Percentiles rank a stretch among this genome's conserved stretches.
Conservation (phyloP, 2,329 filamentous ascomycete species). For the Aureobasidium leucospermi region DNA sequence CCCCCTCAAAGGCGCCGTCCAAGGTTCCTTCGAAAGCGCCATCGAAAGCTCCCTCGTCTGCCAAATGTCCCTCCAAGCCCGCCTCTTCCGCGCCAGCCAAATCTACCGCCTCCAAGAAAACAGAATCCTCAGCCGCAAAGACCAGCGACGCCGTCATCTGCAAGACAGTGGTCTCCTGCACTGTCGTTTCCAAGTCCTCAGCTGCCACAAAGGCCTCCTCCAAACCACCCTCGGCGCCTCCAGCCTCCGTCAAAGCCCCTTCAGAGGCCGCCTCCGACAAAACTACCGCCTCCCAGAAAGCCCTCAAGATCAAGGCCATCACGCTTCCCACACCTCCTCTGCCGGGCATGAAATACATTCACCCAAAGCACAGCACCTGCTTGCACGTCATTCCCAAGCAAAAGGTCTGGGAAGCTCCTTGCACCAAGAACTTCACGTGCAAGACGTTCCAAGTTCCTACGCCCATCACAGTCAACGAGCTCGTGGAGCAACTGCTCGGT, state of each 20-base stretch:
- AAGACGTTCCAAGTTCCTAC: slow-evolving; percentile 28
- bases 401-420: slow-evolving; percentile 21
- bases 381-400: slow-evolving; percentile 25
- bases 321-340: slow-evolving; percentile 11
- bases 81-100: not conserved
- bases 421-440: slow-evolving; percentile 18
- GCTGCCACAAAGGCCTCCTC: not conserved
- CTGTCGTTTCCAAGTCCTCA: not conserved
- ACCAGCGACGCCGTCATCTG: not conserved
- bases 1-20: not conserved
- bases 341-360: slow-evolving; percentile 24
- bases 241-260: not conserved
- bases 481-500: slow-evolving; percentile 26
- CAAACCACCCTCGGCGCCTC: not conserved
- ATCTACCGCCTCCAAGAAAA: not conserved
- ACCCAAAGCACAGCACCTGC: slow-evolving; percentile 22
- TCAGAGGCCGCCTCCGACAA: slow-evolving; percentile 1
- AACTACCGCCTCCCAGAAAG: not conserved
- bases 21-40: not conserved
- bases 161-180: not conserved
- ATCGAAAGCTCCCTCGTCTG: not conserved
- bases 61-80: not conserved
- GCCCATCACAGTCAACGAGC: slow-evolving; percentile 19
- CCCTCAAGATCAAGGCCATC: not conserved
- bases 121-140: not conserved